phyloP scores from a whole-genome alignment of 164 flowering plant species.

The Magnolia sinica region DNA sequence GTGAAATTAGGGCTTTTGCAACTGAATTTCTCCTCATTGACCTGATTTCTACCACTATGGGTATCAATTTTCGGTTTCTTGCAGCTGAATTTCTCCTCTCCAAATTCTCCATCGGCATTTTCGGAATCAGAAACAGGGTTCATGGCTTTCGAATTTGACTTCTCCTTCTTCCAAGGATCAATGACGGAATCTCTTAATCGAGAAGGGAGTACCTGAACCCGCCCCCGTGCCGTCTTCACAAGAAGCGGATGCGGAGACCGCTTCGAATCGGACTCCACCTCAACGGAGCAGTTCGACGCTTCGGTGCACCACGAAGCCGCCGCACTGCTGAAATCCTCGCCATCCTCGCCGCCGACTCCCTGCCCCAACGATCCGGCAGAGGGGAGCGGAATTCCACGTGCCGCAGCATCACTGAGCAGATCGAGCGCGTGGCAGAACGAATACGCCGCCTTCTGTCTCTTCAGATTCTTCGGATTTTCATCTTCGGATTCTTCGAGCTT shows the following conservation, averaged over 20 bases:
- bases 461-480: constrained; percentile 24
- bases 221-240: constrained; percentile 49
- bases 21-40: constrained; percentile 24
- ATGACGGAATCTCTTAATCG: constrained; percentile 50
- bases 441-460: constrained; percentile 29
- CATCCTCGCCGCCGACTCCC: constrained; percentile 9
- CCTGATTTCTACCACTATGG: constrained; percentile 12
- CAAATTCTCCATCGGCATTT: constrained; percentile 5
- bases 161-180: constrained; percentile 37
- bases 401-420: constrained; percentile 58
- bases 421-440: constrained; percentile 36
- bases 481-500: constrained; percentile 21
- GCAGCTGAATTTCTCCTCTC: constrained; percentile 27
- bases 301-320: constrained; percentile 24
- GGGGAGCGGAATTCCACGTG: constrained; percentile 42
- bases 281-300: constrained; percentile 27
- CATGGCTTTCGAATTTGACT: constrained; percentile 21
- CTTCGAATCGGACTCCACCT: constrained; percentile 24
- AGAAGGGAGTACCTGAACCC: constrained; percentile 52
- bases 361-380: constrained; percentile 14
- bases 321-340: constrained; percentile 10
- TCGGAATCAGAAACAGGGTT: constrained; percentile 31
- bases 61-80: constrained; percentile 21
- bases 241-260: constrained; percentile 24
- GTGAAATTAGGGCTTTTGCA: constrained; percentile 13